These are phyloP conservation scores for Exobasidium rhododendri DNA, from an alignment of 1,284 basidiomycete species.

Conservation along the genomic window DNA sequence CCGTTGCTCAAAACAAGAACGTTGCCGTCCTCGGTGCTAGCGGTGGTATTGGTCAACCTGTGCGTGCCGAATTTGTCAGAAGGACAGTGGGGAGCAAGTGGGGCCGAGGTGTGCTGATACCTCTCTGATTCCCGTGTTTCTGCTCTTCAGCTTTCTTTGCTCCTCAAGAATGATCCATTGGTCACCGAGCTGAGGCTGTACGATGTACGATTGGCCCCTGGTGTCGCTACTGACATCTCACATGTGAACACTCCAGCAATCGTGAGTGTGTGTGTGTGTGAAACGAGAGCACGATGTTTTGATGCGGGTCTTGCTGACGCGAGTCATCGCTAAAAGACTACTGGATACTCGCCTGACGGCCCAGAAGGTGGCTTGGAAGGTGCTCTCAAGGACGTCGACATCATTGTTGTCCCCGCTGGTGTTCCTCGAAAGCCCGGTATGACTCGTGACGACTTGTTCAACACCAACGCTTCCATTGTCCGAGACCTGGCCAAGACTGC, in stretches of 20 bases:
- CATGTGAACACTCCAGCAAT: conserved; percentile 87
- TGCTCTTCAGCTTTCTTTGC: conserved; percentile 64
- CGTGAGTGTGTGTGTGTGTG: conserved; percentile 61
- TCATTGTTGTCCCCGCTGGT: conserved; percentile 96
- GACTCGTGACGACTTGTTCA: conserved; percentile 99
- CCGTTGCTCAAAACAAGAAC: conserved; percentile 69
- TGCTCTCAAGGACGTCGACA: conserved; percentile 77
- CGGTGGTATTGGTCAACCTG: conserved; percentile 76
- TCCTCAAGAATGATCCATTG: conserved; percentile 80
- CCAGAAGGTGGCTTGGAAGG: conserved; percentile 75
- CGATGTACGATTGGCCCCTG: conserved; percentile 52
- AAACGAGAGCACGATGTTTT: too few species aligned
- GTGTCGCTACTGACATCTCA: conserved; percentile 59
- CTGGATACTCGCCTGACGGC: conserved; percentile 65
- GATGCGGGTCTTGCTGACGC: neutral
- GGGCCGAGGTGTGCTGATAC: neutral
- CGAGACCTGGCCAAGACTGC: conserved; percentile 88
- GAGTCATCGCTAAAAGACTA: too few species aligned
- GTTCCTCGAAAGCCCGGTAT: conserved; percentile 61
- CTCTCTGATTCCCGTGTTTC: neutral
- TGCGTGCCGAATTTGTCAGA: conserved; percentile 17
- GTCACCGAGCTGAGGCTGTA: conserved; percentile 64
- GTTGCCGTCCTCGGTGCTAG: conserved; percentile 82
- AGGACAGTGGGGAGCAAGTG: neutral
- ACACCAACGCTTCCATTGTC: conserved; percentile 93